Conservation (phyloP, 768 basidiomycete species). For the Tremella yokohamensis region DNA sequence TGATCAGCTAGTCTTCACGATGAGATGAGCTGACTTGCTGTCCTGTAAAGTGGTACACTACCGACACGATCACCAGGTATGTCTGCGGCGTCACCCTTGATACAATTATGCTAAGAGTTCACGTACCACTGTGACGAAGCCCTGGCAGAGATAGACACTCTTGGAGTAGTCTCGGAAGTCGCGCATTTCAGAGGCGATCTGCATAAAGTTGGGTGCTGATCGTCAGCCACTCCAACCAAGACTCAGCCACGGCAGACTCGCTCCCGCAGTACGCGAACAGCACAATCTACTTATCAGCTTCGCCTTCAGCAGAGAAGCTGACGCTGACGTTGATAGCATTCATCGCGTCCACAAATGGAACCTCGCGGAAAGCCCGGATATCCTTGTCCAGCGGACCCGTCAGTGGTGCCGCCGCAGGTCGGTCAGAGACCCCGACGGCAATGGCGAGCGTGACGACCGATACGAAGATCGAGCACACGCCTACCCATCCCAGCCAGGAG, state of each 20-base stretch:
- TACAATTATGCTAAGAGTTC: too few relatives aligned
- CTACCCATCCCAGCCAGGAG: conserved; percentile 45
- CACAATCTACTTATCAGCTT: too few relatives aligned
- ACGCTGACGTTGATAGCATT: conserved; percentile 47
- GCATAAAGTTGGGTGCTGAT: conserved; percentile 22
- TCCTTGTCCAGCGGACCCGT: conserved; percentile 14
- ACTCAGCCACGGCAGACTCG: too few relatives aligned
- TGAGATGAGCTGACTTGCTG: conserved; percentile 2
- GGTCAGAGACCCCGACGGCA: conserved; percentile 31
- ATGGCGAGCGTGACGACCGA: conserved; percentile 25
- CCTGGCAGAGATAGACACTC: conserved; percentile 38
- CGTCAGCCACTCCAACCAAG: too few relatives aligned
- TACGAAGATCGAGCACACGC: conserved; percentile 14
- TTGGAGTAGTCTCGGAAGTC: conserved; percentile 47
- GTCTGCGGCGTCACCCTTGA: background rate
- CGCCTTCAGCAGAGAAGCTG: conserved; percentile 41
- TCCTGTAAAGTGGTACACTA: conserved; percentile 45
- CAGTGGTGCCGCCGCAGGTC: conserved; percentile 31
- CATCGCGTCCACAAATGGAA: conserved; percentile 41
- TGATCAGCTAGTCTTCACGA: too few relatives aligned
- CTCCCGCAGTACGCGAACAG: too few relatives aligned
- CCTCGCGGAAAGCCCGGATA: conserved; percentile 11
- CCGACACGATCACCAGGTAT: conserved; percentile 38
- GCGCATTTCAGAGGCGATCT: conserved; percentile 50
- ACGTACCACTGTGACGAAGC: conserved; percentile 29